Evolutionary conservation across 495 filamentous ascomycete genomes (phyloP), one percentile per base, ranked within the genome.

Genomic region (Hypomontagnella submonticulosa): DNA sequence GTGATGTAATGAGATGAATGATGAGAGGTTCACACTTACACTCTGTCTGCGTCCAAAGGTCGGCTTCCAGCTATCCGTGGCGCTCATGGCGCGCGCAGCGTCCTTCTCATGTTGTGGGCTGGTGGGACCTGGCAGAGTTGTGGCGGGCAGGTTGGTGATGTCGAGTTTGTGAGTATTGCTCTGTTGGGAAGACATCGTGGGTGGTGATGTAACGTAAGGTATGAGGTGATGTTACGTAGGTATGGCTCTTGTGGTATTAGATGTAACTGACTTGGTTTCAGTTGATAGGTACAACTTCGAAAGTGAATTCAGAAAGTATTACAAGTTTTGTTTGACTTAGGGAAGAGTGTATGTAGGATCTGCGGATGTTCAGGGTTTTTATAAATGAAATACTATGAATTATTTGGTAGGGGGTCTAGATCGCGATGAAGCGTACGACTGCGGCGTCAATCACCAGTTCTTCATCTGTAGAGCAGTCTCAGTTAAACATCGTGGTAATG

Each of bases 21-120:
- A 36, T 48, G 18, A 40, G 15, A n/a, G 23, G 27, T 40, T 30
- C 43, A 43, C 10, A 41, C 60, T 56, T 37, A 69, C 66, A 65
- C 80, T 83, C 63, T 81, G 78, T 23, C 66, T 72, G 30, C 81
- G 74, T 36, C 19, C 46, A 18, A 80, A 49, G 10, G 61, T 62
- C 16, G 83, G 83, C 61, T 76, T 70, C 82, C 82, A 85, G 11
- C 67, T 61, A 4, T 51, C 57, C 0, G 76, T 78, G 48, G 42
- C 51, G 36, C 49, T 59, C 71, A 80, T 80, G 60, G 78, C 78
- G 16, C 73, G 69, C 16, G 61, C 48, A 19, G 74, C 71, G 13
- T 76, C 73, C 15, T 64, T 73, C 1, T 71, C 65, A 15, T 67
- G 67, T 34, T 67, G 67, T 7, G 71, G 71, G 49, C 58, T 66